These are phyloP conservation scores for Dactylellina haptotyla DNA, from an alignment of 2,329 filamentous ascomycete genomes.

Conservation along the genomic window DNA sequence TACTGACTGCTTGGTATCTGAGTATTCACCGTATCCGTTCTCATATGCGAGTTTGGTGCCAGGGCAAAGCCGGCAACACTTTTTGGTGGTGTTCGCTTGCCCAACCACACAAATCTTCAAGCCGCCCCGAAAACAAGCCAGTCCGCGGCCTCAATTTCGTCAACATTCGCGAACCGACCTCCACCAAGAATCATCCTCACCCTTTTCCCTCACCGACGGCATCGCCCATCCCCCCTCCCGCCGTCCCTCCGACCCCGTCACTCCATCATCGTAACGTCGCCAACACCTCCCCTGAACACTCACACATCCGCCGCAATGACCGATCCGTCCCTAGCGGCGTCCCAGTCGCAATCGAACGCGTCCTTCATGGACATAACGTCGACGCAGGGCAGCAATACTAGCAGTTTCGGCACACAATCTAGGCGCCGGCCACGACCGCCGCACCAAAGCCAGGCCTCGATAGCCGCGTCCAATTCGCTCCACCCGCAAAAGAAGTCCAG, in stretches of 20 bases:
- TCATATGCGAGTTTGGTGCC: too few species aligned
- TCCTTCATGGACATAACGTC: slow-evolving; percentile 48
- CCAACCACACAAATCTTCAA: slow-evolving; percentile 43
- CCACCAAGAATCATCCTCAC: slow-evolving; percentile 11
- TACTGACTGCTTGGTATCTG: not conserved
- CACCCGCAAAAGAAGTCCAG: slow-evolving; percentile 43
- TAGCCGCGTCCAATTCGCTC: slow-evolving; percentile 45
- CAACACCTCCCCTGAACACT: slow-evolving; percentile 33
- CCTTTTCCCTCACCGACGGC: slow-evolving; percentile 49
- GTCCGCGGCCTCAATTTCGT: slow-evolving; percentile 33
- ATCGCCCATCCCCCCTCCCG: not conserved
- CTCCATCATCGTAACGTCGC: slow-evolving; percentile 49
- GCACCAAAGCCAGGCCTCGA: slow-evolving; percentile 40
- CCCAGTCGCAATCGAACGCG: slow-evolving; percentile 52
- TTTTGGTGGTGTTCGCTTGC: slow-evolving; percentile 17
- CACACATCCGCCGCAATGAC: slow-evolving; percentile 41
- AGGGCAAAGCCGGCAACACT: not conserved
- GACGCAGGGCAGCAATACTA: slow-evolving; percentile 39
- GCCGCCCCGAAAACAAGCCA: slow-evolving; percentile 17
- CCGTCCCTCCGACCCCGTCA: slow-evolving; percentile 26
- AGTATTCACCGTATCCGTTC: too few species aligned
- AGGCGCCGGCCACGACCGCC: slow-evolving; percentile 40
- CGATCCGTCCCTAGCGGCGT: slow-evolving; percentile 38
- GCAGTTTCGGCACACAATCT: slow-evolving; percentile 47
- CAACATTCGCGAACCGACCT: slow-evolving; percentile 45